phyloP scores from a whole-genome alignment of 768 basidiomycete genomes.

The Naganishia onofrii region DNA sequence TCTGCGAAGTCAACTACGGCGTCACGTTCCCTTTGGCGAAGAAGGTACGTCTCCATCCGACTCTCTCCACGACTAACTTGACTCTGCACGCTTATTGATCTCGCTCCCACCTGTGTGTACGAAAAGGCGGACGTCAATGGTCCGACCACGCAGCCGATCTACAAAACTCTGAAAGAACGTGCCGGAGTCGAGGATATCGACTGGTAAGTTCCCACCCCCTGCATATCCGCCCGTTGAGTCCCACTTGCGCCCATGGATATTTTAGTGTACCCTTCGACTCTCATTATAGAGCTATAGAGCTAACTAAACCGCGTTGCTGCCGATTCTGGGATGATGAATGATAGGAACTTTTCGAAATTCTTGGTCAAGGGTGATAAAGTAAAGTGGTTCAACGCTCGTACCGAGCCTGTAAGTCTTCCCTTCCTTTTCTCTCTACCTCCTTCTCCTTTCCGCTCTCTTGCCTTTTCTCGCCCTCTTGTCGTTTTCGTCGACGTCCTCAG shows the following conservation, averaged over 20 bases:
- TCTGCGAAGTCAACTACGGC: conserved; percentile 51
- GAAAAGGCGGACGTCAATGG: conserved; percentile 50
- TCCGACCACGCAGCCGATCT: conserved; percentile 48
- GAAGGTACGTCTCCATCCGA: conserved; percentile 32
- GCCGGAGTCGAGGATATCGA: conserved; percentile 47
- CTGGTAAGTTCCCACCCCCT: conserved; percentile 34
- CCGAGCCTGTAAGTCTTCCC: conserved; percentile 43
- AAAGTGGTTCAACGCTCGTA: conserved; percentile 49
- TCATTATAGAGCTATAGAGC: neutral
- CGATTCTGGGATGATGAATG: neutral
- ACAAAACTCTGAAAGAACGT: conserved; percentile 49
- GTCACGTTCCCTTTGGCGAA: conserved; percentile 52
- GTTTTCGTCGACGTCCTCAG: too few species aligned
- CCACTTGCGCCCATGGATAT: too few species aligned
- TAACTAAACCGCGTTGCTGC: neutral
- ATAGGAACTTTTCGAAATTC: conserved; percentile 48
- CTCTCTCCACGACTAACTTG: neutral
- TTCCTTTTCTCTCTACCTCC: too few species aligned
- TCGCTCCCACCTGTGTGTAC: neutral
- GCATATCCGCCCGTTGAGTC: too few species aligned
- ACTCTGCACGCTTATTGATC: neutral
- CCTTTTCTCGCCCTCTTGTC: too few species aligned
- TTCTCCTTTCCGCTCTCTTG: too few species aligned
- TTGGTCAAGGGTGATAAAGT: conserved; percentile 48
- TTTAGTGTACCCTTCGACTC: too few species aligned